These are phyloP conservation scores for Croton setiger DNA, from an alignment of 441 rosid genomes.

Conservation along the genomic window DNA sequence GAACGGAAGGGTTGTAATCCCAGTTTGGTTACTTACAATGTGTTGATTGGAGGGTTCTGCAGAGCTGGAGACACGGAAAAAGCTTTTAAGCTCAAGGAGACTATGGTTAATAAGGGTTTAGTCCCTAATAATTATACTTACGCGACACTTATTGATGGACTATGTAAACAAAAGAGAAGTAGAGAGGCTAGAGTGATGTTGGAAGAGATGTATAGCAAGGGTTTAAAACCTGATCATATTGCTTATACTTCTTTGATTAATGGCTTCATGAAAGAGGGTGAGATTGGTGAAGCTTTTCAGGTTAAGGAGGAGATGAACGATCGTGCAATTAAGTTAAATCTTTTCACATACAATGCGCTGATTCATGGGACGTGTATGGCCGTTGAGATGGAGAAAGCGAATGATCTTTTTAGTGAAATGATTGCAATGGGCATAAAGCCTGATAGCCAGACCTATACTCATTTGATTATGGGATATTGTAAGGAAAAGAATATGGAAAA, in stretches of 20 bases:
- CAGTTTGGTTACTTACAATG: slow-evolving; percentile 44
- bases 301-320: slow-evolving; percentile 64
- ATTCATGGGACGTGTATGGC: slow-evolving; percentile 48
- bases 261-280: slow-evolving; percentile 59
- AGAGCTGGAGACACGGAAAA: slow-evolving; percentile 50
- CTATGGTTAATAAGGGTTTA: slow-evolving; percentile 50
- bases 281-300: slow-evolving; percentile 48
- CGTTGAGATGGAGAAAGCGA: slow-evolving; percentile 63
- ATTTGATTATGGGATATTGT: slow-evolving; percentile 57
- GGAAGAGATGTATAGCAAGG: slow-evolving; percentile 53
- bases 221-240: slow-evolving; percentile 39
- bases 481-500: slow-evolving; percentile 33
- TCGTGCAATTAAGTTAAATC: slow-evolving; percentile 37
- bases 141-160: slow-evolving; percentile 45
- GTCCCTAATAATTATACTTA: slow-evolving; percentile 40
- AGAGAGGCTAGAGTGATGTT: slow-evolving; percentile 52
- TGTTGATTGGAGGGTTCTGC: slow-evolving; percentile 52
- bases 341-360: slow-evolving; percentile 47
- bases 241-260: slow-evolving; percentile 52
- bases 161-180: slow-evolving; percentile 52
- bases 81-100: slow-evolving; percentile 47
- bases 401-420: slow-evolving; percentile 60
- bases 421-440: slow-evolving; percentile 45
- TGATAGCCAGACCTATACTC: slow-evolving; percentile 51
- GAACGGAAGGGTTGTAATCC: slow-evolving; percentile 51